Conservation (phyloP, 805 yeast genomes). For the Saturnispora besseyi region DNA sequence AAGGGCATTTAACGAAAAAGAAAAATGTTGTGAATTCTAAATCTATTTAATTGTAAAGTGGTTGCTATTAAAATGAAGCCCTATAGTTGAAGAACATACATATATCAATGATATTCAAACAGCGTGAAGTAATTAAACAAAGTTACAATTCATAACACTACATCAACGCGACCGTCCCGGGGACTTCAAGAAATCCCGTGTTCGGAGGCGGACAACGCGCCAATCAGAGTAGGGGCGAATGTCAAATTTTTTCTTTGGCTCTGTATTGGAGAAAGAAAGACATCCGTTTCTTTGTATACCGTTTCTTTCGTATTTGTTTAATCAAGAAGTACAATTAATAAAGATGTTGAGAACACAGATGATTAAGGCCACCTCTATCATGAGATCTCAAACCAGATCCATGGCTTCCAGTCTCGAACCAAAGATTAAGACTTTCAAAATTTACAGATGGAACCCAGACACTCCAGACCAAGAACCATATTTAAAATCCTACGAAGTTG, state of each 20-base stretch:
- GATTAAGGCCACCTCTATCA: background rate
- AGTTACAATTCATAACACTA: background rate
- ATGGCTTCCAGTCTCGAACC: constrained; percentile 51
- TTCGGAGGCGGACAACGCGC: background rate
- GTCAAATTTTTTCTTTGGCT: background rate
- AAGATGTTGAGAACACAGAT: constrained; percentile 1
- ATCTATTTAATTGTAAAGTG: no score
- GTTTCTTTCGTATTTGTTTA: background rate
- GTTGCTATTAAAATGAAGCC: no score
- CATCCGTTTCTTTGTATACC: background rate
- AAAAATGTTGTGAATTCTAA: background rate
- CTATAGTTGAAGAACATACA: no score
- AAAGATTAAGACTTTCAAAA: constrained; percentile 73
- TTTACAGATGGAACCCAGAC: constrained; percentile 98
- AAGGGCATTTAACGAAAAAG: background rate
- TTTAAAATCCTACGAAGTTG: constrained; percentile 74
- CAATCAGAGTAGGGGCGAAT: background rate
- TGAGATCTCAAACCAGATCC: constrained; percentile 15
- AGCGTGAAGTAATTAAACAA: background rate
- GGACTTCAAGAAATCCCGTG: background rate
- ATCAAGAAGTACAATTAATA: background rate
- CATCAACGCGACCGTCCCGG: background rate
- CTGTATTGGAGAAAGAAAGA: background rate
- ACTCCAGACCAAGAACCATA: constrained; percentile 86
- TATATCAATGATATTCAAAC: no score